These are phyloP conservation scores for Fragilaria crotonensis DNA, from an alignment of 108 stramenopile species.

Conservation along the genomic window DNA sequence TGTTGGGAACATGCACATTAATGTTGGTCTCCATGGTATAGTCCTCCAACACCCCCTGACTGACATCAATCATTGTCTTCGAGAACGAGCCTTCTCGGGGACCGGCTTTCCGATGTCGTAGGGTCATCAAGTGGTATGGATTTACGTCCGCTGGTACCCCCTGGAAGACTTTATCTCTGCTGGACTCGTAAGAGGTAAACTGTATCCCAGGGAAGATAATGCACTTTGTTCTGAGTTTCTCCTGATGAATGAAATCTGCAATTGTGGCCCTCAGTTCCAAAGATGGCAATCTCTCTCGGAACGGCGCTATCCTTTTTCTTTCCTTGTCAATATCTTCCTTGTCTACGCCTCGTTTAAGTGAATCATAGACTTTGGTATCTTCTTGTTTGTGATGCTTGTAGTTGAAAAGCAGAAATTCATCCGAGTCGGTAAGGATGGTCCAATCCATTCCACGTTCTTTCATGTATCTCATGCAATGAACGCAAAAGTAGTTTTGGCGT, in stretches of 20 bases:
- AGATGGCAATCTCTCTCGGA: neutral
- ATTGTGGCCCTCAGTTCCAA: neutral
- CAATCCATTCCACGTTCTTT: slow-evolving; percentile 16
- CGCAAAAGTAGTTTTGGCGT: slow-evolving; percentile 2
- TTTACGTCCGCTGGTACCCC: neutral
- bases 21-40: neutral
- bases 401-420: slow-evolving; percentile 38
- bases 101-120: slow-evolving; percentile 1
- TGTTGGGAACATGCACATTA: slow-evolving; percentile 12
- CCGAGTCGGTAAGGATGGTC: slow-evolving; percentile 45
- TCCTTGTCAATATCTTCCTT: slow-evolving; percentile 1
- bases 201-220: neutral
- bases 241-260: neutral
- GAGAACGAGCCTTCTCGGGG: slow-evolving; percentile 4
- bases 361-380: neutral
- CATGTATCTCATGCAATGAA: neutral
- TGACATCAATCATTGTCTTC: slow-evolving; percentile 16
- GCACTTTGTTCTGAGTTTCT: neutral
- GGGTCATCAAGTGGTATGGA: slow-evolving; percentile 4
- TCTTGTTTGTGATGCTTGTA: neutral
- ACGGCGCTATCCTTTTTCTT: neutral
- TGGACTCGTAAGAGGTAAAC: neutral
- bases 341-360: neutral
- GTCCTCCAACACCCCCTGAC: neutral
- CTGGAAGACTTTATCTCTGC: neutral